Conservation (phyloP, 2,329 filamentous ascomycete species). For the Huntiella decipiens region DNA sequence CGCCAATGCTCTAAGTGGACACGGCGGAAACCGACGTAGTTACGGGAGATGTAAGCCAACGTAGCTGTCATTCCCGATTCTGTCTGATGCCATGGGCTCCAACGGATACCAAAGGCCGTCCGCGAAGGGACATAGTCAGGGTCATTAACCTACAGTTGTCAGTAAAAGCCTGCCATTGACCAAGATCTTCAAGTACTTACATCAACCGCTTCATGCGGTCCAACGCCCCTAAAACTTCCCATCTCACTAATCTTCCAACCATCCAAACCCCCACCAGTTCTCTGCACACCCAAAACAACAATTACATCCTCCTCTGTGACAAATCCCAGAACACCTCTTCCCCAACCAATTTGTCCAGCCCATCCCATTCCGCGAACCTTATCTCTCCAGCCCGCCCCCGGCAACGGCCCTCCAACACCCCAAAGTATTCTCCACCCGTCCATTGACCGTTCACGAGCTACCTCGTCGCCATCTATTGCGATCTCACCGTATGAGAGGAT, state of each 20-base stretch:
- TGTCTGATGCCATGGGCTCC: constrained; percentile 31
- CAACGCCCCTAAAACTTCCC: constrained; percentile 25
- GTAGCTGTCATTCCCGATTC: constrained; percentile 19
- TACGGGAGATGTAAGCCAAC: constrained; percentile 30
- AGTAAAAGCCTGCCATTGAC: neutral
- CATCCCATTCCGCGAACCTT: constrained; percentile 34
- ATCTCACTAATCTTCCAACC: constrained; percentile 33
- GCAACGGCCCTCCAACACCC: constrained; percentile 33
- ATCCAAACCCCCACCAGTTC: constrained; percentile 11
- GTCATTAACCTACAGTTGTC: constrained; percentile 17
- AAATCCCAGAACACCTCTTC: constrained; percentile 30
- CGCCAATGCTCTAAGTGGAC: constrained; percentile 24
- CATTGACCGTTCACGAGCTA: constrained; percentile 21
- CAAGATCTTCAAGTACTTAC: constrained; percentile 15
- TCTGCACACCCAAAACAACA: constrained; percentile 30
- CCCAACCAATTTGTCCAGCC: constrained; percentile 25
- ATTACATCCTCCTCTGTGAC: constrained; percentile 30
- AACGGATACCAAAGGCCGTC: constrained; percentile 32
- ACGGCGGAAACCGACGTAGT: constrained; percentile 36
- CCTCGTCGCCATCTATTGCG: constrained; percentile 12
- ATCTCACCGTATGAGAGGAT: constrained; percentile 33
- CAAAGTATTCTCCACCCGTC: constrained; percentile 35
- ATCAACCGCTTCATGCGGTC: constrained; percentile 13
- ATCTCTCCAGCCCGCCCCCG: constrained; percentile 20
- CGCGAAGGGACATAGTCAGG: constrained; percentile 29